A percentile compares a stretch with the other conserved stretches of the same genome.
These are phyloP conservation scores for Rosa hybrid DNA, from an alignment of 331 rosid genomes.

Conservation along the genomic window DNA sequence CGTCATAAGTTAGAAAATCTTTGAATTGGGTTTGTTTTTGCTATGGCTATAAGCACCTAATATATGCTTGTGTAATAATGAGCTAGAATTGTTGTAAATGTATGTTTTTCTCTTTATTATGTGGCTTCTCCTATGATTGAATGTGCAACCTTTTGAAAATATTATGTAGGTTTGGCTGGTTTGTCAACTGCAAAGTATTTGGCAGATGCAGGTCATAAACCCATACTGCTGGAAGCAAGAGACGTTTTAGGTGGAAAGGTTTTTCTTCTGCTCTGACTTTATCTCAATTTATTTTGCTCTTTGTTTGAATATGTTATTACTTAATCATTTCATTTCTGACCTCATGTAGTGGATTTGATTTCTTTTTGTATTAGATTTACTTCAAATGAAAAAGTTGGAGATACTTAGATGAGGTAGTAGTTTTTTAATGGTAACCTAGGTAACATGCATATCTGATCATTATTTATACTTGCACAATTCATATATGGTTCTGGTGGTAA, in stretches of 20 bases:
- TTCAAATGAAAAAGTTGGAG: background rate
- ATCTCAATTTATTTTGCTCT: constrained; percentile 9
- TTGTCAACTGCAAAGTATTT: constrained; percentile 93
- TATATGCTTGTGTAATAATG: background rate
- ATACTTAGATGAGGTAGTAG: background rate
- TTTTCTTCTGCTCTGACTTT: constrained; percentile 35
- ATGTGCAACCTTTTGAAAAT: background rate
- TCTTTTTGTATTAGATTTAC: background rate
- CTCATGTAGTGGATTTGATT: background rate
- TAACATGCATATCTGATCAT: background rate
- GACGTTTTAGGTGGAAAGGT: constrained; percentile 99
- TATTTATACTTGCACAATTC: too few species aligned
- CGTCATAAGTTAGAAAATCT: background rate
- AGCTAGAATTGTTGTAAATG: background rate
- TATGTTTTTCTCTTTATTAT: background rate
- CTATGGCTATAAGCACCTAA: background rate
- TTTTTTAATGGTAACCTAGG: background rate
- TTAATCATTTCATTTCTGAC: background rate
- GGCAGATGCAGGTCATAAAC: constrained; percentile 99
- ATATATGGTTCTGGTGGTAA: background rate
- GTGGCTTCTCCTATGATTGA: background rate
- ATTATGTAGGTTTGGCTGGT: constrained; percentile 86
- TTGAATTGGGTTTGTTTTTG: background rate
- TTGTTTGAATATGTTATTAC: background rate
- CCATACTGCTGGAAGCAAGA: constrained; percentile 84